Conservation (phyloP, 345 rosid species). For the Brassica nigra region DNA sequence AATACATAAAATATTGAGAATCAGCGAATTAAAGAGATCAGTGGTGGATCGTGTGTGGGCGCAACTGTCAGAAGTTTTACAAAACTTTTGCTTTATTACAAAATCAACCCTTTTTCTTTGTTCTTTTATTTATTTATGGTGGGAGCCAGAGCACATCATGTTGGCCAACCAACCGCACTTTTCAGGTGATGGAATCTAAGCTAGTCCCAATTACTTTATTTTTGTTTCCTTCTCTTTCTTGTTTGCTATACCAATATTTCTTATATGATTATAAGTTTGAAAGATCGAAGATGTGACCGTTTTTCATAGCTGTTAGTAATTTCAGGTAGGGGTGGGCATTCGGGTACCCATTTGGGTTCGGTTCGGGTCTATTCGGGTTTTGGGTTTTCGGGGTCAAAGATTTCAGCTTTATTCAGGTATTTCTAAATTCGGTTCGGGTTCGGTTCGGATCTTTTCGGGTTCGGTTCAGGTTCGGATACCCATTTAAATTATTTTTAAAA, state of each 20-base stretch:
- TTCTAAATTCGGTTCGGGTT: too few relatives aligned
- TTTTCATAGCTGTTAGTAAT: neutral
- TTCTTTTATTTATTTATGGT: slow-evolving; percentile 7
- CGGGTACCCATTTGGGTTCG: too few relatives aligned
- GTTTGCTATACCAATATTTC: neutral
- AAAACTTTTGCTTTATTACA: slow-evolving; percentile 32
- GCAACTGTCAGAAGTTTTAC: slow-evolving; percentile 11
- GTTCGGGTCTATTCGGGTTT: too few relatives aligned
- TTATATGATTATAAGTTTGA: neutral
- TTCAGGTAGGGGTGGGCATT: neutral
- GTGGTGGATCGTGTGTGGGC: slow-evolving; percentile 31
- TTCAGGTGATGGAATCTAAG: slow-evolving; percentile 38
- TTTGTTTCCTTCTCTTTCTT: neutral
- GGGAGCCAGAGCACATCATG: slow-evolving; percentile 39
- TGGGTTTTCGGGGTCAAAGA: too few relatives aligned
- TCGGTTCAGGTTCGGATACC: too few relatives aligned
- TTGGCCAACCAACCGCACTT: slow-evolving; percentile 37
- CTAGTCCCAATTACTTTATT: neutral
- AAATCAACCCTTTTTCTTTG: slow-evolving; percentile 20
- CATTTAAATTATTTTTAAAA: too few relatives aligned
- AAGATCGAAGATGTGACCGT: neutral
- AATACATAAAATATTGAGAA: slow-evolving; percentile 26
- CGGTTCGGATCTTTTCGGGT: too few relatives aligned
- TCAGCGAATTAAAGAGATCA: slow-evolving; percentile 15
- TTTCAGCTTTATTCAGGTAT: too few relatives aligned